Evolutionary conservation across 2,329 filamentous ascomycete genomes (phyloP), one percentile per base, ranked within the genome.

Genomic region (Penicillium sp.): DNA sequence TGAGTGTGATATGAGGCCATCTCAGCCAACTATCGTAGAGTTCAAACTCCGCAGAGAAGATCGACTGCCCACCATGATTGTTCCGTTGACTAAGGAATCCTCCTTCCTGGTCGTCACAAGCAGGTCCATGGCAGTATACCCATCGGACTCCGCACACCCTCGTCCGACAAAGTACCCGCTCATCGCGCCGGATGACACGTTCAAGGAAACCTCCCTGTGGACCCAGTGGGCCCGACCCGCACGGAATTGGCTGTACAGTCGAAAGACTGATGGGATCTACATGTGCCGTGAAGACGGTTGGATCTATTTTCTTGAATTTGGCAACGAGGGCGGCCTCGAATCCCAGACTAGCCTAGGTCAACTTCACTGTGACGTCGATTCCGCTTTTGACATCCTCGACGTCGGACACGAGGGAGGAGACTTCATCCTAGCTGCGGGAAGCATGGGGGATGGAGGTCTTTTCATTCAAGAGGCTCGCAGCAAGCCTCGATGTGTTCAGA

Each of bases 221-320:
- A 86, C 85, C 3, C 82, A 86, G 25, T 98, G 91, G 90, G 82
- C 88, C 27, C 81, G 88, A 50, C 86, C 90, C 2, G 78, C 82
- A 50, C 83, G 91, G 6, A 78, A 82, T 25, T 77, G 77, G 50
- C 69, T 73, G 9, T 85, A 84, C 55, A 79, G 79, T 45, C 72
- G 78, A 46, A 76, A 73, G 13, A 82, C 83, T 33, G 93, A 97
- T 61, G 82, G 85, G 50, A 82, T 97, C 42, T 95, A 93, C 62
- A 73, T 98, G 12, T 87, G 86, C 9, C 82, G 90, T 46, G 91
- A 97, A 69, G 91, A 97, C 63, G 93, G 93, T 3, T 74, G 84
- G 42, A 77, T 96, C 8, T 79, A 84, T 46, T 87, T 85, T 54
- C 69, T 91, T 4, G 83, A 89, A 55, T 81, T 88, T 49, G 79